Conservation (phyloP, 2,329 filamentous ascomycete species). For the Colletotrichum orchidophilum region DNA sequence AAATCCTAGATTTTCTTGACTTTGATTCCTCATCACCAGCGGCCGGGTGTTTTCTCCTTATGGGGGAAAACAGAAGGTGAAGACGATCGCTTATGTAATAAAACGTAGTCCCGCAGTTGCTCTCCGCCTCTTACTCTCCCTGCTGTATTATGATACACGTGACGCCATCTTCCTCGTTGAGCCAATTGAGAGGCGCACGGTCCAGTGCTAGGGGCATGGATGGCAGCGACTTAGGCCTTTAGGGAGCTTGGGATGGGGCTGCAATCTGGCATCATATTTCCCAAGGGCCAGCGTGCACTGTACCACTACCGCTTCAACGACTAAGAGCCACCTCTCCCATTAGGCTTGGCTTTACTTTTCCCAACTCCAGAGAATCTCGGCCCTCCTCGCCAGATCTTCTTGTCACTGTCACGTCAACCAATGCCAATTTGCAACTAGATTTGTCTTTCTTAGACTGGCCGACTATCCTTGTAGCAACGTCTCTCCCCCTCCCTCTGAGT, state of each 20-base stretch:
- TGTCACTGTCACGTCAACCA: constrained; percentile 3
- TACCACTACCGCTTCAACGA: constrained; percentile 16
- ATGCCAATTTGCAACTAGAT: constrained; percentile 25
- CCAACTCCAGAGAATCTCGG: constrained; percentile 26
- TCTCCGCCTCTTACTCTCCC: background rate
- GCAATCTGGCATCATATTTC: constrained; percentile 37
- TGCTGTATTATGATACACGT: constrained; percentile 10
- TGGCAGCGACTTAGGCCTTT: constrained; percentile 7
- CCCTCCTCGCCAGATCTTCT: constrained; percentile 8
- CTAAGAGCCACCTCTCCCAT: constrained; percentile 25
- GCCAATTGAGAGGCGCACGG: constrained; percentile 20
- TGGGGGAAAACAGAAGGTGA: background rate
- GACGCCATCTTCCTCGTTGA: constrained; percentile 9
- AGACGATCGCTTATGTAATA: background rate
- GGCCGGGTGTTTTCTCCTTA: background rate
- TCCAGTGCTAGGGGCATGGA: constrained; percentile 15
- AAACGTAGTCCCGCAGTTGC: background rate
- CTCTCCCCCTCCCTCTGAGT: constrained; percentile 20
- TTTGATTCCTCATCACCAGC: background rate
- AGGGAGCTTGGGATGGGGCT: constrained; percentile 34
- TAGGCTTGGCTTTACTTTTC: constrained; percentile 26
- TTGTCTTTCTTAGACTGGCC: constrained; percentile 16
- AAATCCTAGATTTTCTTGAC: too few species aligned
- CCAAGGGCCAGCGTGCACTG: constrained; percentile 27
- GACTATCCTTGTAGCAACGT: constrained; percentile 12